These are phyloP conservation scores for Gamsiella multidivaricata DNA, from an alignment of 192 early-diverging fungal genomes.

Conservation along the genomic window DNA sequence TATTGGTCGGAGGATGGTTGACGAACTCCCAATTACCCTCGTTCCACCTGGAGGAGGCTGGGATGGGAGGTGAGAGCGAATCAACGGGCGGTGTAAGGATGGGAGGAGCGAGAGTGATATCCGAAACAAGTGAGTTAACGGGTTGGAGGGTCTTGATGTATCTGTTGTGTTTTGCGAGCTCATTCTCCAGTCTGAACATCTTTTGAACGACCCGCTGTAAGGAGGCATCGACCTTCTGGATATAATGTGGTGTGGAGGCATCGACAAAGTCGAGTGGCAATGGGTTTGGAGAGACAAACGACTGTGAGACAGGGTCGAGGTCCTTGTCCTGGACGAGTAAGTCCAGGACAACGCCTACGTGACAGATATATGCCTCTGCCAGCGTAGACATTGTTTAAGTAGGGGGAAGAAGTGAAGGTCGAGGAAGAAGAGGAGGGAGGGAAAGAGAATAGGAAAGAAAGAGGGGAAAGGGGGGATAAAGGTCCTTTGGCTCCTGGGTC, in stretches of 20 bases:
- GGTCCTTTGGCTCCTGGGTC: not conserved
- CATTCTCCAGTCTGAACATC: conserved; percentile 40
- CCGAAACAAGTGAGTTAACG: conserved; percentile 11
- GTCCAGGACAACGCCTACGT: conserved; percentile 44
- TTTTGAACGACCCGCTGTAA: conserved; percentile 45
- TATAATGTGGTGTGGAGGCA: conserved; percentile 32
- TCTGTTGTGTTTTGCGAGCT: conserved; percentile 22
- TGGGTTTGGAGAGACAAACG: conserved; percentile 28
- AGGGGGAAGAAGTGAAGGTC: not conserved
- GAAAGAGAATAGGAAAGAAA: conserved; percentile 8
- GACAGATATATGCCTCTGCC: conserved; percentile 43
- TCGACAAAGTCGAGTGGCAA: conserved; percentile 51
- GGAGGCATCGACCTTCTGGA: conserved; percentile 34
- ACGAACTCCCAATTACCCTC: conserved; percentile 44
- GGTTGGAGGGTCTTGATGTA: conserved; percentile 13
- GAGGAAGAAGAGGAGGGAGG: not conserved
- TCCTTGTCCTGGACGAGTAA: conserved; percentile 39
- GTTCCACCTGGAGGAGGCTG: conserved; percentile 34
- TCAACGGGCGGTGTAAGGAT: conserved; percentile 52
- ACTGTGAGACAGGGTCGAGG: conserved; percentile 24
- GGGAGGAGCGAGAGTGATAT: conserved; percentile 37
- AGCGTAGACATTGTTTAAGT: conserved; percentile 28
- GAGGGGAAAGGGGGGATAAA: not conserved
- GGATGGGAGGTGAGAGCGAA: conserved; percentile 36
- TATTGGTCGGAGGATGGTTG: conserved; percentile 32